Conservation (phyloP, 2,329 filamentous ascomycete species). For the Calonectria fujianensis region DNA sequence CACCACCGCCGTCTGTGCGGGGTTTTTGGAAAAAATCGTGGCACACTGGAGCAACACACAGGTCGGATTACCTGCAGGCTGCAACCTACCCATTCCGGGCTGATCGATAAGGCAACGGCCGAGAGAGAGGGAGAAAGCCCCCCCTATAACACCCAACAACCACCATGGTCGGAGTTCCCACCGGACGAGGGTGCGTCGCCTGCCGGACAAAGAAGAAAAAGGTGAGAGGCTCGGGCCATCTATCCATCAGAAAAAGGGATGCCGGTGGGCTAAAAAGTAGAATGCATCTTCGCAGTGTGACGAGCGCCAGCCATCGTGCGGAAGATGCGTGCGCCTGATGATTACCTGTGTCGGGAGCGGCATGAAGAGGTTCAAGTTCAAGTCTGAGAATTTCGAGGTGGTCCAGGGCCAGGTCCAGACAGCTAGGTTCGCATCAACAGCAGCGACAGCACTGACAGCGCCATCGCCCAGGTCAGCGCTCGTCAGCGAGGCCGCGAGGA, state of each 20-base stretch:
- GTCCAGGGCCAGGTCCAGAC: slow-evolving; percentile 7
- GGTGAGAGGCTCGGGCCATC: background rate
- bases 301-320: slow-evolving; percentile 19
- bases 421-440: background rate
- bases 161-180: slow-evolving; percentile 10
- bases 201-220: slow-evolving; percentile 24
- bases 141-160: background rate
- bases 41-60: background rate
- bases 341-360: slow-evolving; percentile 1
- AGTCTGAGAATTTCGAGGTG: background rate
- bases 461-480: background rate
- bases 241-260: no score
- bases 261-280: background rate
- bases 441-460: background rate
- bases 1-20: background rate
- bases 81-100: background rate
- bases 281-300: background rate
- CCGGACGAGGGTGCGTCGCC: slow-evolving; percentile 15
- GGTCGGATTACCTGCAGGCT: background rate
- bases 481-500: background rate
- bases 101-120: background rate
- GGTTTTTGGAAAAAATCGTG: background rate
- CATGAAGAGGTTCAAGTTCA: slow-evolving; percentile 18
- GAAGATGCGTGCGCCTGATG: slow-evolving; percentile 4
- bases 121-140: background rate